Conservation (phyloP, 129 eudicot species). For the Flaveria ramosissima region DNA sequence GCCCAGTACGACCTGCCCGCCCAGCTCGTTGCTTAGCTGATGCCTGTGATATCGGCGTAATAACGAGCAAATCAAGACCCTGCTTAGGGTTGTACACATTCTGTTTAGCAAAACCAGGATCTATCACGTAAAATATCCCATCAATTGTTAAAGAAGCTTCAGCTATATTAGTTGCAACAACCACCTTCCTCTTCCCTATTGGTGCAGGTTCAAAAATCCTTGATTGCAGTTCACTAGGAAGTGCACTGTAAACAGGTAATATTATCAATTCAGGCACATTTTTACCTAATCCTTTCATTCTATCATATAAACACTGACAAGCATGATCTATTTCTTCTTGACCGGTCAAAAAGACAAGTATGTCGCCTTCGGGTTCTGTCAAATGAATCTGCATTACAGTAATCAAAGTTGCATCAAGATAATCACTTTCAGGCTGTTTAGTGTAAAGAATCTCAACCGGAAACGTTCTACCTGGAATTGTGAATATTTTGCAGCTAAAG, state of each 20-base stretch:
- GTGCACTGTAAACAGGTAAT: conserved; percentile 86
- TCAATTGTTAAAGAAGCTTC: conserved; percentile 53
- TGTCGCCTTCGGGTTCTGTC: conserved; percentile 94
- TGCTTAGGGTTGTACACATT: conserved; percentile 40
- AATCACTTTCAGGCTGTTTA: conserved; percentile 86
- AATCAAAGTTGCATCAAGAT: conserved; percentile 84
- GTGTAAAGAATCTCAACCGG: conserved; percentile 89
- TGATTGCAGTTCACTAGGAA: conserved; percentile 94
- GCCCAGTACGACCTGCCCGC: conserved; percentile 49
- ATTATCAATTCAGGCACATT: conserved; percentile 85
- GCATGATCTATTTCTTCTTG: conserved; percentile 95
- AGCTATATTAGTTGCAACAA: conserved; percentile 48
- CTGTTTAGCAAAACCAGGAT: conserved; percentile 42
- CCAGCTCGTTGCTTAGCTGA: conserved; percentile 55
- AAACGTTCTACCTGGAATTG: conserved; percentile 92
- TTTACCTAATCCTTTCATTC: conserved; percentile 83
- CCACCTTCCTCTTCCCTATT: conserved; percentile 86
- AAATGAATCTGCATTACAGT: conserved; percentile 92
- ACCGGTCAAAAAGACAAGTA: conserved; percentile 88
- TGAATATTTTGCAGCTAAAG: conserved; percentile 81
- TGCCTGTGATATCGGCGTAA: conserved; percentile 42
- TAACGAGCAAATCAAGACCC: conserved; percentile 42
- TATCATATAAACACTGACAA: conserved; percentile 75
- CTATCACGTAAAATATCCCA: conserved; percentile 52
- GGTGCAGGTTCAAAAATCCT: conserved; percentile 93